Conservation (phyloP, 495 filamentous ascomycete genomes). For the Apodospora peruviana region DNA sequence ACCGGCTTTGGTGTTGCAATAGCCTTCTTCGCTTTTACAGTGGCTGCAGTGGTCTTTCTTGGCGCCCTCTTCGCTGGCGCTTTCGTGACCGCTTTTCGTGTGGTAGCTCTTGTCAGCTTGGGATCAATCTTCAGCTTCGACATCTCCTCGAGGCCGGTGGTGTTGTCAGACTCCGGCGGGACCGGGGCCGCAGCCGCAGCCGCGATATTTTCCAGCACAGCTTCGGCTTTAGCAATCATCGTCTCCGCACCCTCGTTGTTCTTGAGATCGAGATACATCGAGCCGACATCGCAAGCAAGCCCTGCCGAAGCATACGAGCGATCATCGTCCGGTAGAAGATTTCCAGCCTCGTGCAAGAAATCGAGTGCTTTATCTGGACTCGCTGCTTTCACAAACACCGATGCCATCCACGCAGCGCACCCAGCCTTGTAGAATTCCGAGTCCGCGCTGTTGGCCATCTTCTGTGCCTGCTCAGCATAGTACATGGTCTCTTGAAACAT, state of each 20-base stretch:
- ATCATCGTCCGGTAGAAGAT: conserved; percentile 32
- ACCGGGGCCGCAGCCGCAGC: conserved; percentile 7
- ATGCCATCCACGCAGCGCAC: conserved; percentile 54
- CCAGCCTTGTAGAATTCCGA: conserved; percentile 54
- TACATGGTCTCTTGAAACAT: conserved; percentile 87
- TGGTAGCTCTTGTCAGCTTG: conserved; percentile 21
- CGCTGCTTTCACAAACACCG: conserved; percentile 59
- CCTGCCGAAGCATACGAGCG: conserved; percentile 42
- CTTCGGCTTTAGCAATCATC: conserved; percentile 34
- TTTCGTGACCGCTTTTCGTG: conserved; percentile 9
- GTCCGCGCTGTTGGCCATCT: conserved; percentile 63
- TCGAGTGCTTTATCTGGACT: conserved; percentile 55
- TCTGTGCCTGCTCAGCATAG: conserved; percentile 78
- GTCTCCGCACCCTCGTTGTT: conserved; percentile 31
- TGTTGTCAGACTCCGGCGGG: conserved; percentile 3
- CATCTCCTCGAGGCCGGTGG: conserved; percentile 43
- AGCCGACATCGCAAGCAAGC: conserved; percentile 36
- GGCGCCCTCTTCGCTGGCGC: conserved; percentile 15
- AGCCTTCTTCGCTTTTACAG: conserved; percentile 16
- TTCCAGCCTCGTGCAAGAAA: conserved; percentile 47
- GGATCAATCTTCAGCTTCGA: conserved; percentile 35
- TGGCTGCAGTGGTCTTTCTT: conserved; percentile 10
- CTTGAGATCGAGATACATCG: conserved; percentile 37
- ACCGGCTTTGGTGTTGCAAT: conserved; percentile 15
- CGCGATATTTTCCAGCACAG: conserved; percentile 25